A percentile compares a stretch with the other conserved stretches of the same genome.
Evolutionary conservation across 2,329 filamentous ascomycete species (phyloP).

Genomic region (Talaromyces sp.): DNA sequence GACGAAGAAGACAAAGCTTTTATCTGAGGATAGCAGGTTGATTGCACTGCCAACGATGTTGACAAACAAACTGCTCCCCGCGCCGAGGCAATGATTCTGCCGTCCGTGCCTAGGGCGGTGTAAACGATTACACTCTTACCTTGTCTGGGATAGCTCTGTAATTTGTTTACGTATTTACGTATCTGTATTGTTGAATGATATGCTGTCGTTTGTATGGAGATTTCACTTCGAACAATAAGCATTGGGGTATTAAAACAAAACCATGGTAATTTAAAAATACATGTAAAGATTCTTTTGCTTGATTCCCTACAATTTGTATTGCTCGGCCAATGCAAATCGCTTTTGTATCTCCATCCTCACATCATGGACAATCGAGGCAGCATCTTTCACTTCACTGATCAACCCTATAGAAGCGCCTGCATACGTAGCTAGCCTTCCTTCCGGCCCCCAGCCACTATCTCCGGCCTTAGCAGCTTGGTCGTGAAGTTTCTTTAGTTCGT

Average conservation of each 20-base stretch:
- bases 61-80: not conserved
- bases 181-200: not conserved
- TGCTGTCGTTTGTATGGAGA: not conserved
- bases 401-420: conserved; percentile 44
- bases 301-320: not conserved
- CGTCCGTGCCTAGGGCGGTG: not conserved
- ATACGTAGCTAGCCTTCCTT: conserved; percentile 47
- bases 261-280: not conserved
- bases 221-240: not conserved
- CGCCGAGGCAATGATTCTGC: not conserved
- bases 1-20: not conserved
- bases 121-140: not conserved
- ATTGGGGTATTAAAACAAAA: not conserved
- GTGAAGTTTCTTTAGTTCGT: conserved; percentile 40
- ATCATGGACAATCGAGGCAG: conserved; percentile 33
- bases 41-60: not conserved
- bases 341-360: conserved; percentile 10
- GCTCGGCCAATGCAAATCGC: not conserved
- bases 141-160: not conserved
- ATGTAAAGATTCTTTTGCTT: not conserved
- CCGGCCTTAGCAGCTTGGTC: conserved; percentile 36
- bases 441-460: conserved; percentile 43
- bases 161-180: not conserved
- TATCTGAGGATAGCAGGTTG: too few species aligned
- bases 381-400: conserved; percentile 35